These are phyloP conservation scores for Ostreobium quekettii DNA, from an alignment of 139 green algal genomes.

Conservation along the genomic window DNA sequence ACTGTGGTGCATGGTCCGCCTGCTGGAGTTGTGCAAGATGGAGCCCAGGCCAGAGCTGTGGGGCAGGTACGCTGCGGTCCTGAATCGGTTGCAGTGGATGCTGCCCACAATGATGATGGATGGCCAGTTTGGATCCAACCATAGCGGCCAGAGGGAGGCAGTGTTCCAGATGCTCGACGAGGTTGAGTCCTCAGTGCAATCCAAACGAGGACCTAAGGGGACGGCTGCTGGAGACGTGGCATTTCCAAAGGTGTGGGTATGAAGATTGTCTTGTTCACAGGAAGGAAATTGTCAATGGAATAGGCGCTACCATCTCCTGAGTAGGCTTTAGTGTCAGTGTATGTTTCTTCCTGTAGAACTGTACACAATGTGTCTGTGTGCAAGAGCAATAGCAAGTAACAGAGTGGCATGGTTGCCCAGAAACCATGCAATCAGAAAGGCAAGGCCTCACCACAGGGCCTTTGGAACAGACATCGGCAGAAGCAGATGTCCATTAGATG, in stretches of 20 bases:
- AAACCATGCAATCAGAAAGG: too few relatives aligned
- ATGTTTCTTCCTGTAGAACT: neutral
- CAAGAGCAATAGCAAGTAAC: too few relatives aligned
- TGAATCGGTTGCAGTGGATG: slow-evolving; percentile 55
- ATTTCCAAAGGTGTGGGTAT: slow-evolving; percentile 35
- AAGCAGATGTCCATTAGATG: too few relatives aligned
- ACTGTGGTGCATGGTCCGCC: slow-evolving; percentile 39
- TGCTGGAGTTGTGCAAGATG: slow-evolving; percentile 41
- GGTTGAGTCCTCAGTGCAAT: slow-evolving; percentile 24
- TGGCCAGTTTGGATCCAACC: neutral
- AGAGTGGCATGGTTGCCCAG: too few relatives aligned
- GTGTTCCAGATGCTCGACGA: slow-evolving; percentile 29
- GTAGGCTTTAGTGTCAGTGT: neutral
- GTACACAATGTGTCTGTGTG: too few relatives aligned
- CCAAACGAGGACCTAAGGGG: slow-evolving; percentile 27
- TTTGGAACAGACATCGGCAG: too few relatives aligned
- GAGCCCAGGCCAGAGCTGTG: slow-evolving; percentile 62
- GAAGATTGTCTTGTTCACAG: neutral
- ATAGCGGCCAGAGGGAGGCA: neutral
- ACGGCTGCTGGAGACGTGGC: slow-evolving; percentile 37
- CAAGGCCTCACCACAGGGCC: too few relatives aligned
- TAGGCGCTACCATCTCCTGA: neutral
- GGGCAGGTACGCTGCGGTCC: slow-evolving; percentile 45
- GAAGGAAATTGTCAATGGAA: neutral
- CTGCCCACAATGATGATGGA: slow-evolving; percentile 20